Evolutionary conservation across 2,329 filamentous ascomycete genomes (phyloP).

Genomic region (Camptophora hylomeconis): DNA sequence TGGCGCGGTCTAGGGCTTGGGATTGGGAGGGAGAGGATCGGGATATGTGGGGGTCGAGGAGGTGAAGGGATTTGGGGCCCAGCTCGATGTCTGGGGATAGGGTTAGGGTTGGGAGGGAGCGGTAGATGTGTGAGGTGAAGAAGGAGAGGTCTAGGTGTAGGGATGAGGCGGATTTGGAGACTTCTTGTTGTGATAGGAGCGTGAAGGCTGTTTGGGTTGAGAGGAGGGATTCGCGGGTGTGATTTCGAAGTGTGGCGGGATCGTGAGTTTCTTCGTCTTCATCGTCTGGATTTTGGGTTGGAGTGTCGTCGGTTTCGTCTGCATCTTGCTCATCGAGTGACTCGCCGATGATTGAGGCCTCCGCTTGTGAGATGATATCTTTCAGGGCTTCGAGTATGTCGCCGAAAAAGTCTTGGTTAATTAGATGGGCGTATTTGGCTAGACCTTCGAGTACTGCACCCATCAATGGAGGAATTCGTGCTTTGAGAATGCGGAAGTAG

Average conservation of each 20-base stretch:
- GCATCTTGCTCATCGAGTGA: too few species aligned
- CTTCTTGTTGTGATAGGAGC: slow-evolving; percentile 89
- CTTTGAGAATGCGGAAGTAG: slow-evolving; percentile 90
- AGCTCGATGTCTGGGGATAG: slow-evolving; percentile 79
- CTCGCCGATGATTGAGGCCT: slow-evolving; percentile 29
- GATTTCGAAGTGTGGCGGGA: slow-evolving; percentile 46
- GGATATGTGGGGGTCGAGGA: slow-evolving; percentile 50
- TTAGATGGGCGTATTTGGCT: slow-evolving; percentile 86
- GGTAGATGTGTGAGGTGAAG: slow-evolving; percentile 91
- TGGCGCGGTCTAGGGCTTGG: slow-evolving; percentile 41
- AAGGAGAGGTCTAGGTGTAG: slow-evolving; percentile 86
- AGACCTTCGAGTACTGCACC: slow-evolving; percentile 92
- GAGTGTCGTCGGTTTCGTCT: too few species aligned
- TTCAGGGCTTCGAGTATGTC: slow-evolving; percentile 89
- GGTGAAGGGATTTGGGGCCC: slow-evolving; percentile 57
- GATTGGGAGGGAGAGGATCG: slow-evolving; percentile 15
- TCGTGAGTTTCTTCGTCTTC: slow-evolving; percentile 23
- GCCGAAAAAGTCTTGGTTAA: slow-evolving; percentile 98
- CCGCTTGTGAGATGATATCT: slow-evolving; percentile 71
- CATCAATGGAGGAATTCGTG: slow-evolving; percentile 70
- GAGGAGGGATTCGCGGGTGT: slow-evolving; percentile 75
- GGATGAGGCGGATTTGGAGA: slow-evolving; percentile 64
- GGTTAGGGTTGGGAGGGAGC: slow-evolving; percentile 63
- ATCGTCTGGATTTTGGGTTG: slow-evolving; percentile 27
- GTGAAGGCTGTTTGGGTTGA: slow-evolving; percentile 95